Conservation (phyloP, 768 basidiomycete species). For the Phanerochaete sordida region DNA sequence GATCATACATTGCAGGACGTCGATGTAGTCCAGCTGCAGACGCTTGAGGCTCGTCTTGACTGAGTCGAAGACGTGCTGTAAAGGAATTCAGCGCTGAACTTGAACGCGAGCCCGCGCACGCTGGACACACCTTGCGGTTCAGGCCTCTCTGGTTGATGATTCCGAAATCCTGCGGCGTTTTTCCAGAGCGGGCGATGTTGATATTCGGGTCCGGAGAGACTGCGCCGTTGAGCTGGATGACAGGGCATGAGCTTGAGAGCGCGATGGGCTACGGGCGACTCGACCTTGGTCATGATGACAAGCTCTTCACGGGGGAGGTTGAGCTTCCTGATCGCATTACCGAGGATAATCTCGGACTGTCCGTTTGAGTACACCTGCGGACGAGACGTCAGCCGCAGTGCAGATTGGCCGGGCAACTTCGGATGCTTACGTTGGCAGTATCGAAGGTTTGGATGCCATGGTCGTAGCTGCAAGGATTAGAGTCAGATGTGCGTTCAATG, state of each 20-base stretch:
- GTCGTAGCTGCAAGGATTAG: slow-evolving; percentile 33
- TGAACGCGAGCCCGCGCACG: background rate
- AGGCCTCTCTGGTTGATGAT: slow-evolving; percentile 47
- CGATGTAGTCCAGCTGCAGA: slow-evolving; percentile 44
- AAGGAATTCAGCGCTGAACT: background rate
- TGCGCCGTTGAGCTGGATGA: slow-evolving; percentile 15
- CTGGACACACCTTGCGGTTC: slow-evolving; percentile 35
- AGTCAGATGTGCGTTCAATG: no score
- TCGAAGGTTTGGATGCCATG: slow-evolving; percentile 35
- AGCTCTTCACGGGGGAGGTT: slow-evolving; percentile 43
- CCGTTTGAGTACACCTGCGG: slow-evolving; percentile 37
- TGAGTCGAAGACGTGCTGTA: slow-evolving; percentile 45
- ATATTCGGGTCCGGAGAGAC: slow-evolving; percentile 7
- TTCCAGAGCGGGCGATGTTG: slow-evolving; percentile 6
- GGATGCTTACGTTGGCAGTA: slow-evolving; percentile 22
- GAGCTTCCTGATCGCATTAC: slow-evolving; percentile 40
- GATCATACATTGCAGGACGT: slow-evolving; percentile 37
- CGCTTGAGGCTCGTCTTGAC: slow-evolving; percentile 38
- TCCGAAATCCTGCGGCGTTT: slow-evolving; percentile 30
- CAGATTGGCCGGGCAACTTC: background rate
- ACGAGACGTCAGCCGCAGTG: background rate
- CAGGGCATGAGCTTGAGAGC: background rate
- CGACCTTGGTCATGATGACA: slow-evolving; percentile 46
- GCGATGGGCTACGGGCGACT: background rate
- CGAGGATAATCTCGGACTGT: slow-evolving; percentile 36